phyloP scores from a whole-genome alignment of 805 yeast species.

The Monosporozyma unispora region DNA sequence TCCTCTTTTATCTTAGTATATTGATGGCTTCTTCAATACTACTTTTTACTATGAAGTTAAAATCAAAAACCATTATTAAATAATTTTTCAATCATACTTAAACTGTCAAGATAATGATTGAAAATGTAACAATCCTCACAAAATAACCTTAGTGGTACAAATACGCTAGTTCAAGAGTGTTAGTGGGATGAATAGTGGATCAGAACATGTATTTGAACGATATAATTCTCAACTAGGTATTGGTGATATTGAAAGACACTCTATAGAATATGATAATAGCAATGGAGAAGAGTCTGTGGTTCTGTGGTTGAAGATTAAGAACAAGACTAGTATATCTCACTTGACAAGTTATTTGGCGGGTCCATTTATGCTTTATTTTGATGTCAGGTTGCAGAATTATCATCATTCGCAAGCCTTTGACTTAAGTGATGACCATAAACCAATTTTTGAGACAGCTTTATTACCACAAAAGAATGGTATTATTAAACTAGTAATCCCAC shows the following conservation, averaged over 20 bases:
- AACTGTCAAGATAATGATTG: too few relatives aligned
- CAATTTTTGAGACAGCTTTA: conserved; percentile 59
- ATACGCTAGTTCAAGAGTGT: neutral
- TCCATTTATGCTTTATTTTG: conserved; percentile 64
- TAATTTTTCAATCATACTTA: neutral
- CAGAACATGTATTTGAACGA: neutral
- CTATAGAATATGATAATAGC: conserved; percentile 30
- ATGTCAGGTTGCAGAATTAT: conserved; percentile 48
- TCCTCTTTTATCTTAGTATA: neutral
- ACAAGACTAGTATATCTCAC: conserved; percentile 38
- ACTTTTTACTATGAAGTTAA: neutral
- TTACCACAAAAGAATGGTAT: conserved; percentile 58
- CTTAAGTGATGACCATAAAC: conserved; percentile 63
- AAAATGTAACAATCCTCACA: too few relatives aligned
- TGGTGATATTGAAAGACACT: conserved; percentile 52
- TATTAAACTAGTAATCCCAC: conserved; percentile 55
- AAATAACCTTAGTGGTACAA: too few relatives aligned
- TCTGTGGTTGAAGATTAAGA: conserved; percentile 51
- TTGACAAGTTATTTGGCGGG: conserved; percentile 71
- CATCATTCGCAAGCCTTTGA: conserved; percentile 40
- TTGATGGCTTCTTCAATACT: too few relatives aligned
- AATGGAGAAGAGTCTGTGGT: conserved; percentile 11
- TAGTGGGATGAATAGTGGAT: neutral
- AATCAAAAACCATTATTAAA: neutral
- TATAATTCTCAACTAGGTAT: conserved; percentile 18